A percentile compares a stretch with the other conserved stretches of the same genome.
Evolutionary conservation across 2,329 filamentous ascomycete species (phyloP).

Genomic region (Phaeosphaeriaceae sp.): DNA sequence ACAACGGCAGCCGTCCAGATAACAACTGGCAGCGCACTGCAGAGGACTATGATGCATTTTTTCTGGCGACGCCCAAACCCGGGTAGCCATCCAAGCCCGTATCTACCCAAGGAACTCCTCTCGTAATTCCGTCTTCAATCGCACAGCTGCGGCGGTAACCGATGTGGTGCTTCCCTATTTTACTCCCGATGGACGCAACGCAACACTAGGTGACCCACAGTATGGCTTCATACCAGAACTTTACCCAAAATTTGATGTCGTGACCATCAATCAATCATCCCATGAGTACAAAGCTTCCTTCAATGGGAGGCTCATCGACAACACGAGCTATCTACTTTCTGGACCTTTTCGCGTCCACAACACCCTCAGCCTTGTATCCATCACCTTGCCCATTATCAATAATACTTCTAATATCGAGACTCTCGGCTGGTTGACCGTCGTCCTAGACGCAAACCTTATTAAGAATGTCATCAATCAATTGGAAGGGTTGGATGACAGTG

Average conservation of each 20-base stretch:
- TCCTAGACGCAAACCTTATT: constrained; percentile 72
- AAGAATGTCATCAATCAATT: constrained; percentile 66
- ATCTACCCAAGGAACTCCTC: constrained; percentile 74
- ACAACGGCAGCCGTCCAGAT: constrained; percentile 59
- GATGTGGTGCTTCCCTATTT: constrained; percentile 68
- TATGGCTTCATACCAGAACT: constrained; percentile 74
- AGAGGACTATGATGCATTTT: constrained; percentile 76
- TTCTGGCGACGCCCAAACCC: constrained; percentile 57
- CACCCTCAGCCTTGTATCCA: constrained; percentile 76
- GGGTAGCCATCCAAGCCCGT: constrained; percentile 70
- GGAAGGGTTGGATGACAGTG: constrained; percentile 74
- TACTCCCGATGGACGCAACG: constrained; percentile 62
- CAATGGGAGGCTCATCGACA: constrained; percentile 52
- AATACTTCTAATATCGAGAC: constrained; percentile 67
- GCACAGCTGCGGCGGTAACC: constrained; percentile 56
- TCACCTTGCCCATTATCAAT: constrained; percentile 80
- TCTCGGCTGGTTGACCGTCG: constrained; percentile 81
- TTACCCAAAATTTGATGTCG: constrained; percentile 80
- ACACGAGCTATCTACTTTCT: constrained; percentile 68
- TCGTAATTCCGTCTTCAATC: constrained; percentile 49
- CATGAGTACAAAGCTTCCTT: constrained; percentile 51
- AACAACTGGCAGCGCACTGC: constrained; percentile 67
- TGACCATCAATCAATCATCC: constrained; percentile 39
- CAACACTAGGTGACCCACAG: constrained; percentile 65
- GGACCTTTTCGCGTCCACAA: constrained; percentile 77